These are phyloP conservation scores for Ascomycota sp. DNA, from an alignment of 2,329 filamentous ascomycete species.

Conservation along the genomic window DNA sequence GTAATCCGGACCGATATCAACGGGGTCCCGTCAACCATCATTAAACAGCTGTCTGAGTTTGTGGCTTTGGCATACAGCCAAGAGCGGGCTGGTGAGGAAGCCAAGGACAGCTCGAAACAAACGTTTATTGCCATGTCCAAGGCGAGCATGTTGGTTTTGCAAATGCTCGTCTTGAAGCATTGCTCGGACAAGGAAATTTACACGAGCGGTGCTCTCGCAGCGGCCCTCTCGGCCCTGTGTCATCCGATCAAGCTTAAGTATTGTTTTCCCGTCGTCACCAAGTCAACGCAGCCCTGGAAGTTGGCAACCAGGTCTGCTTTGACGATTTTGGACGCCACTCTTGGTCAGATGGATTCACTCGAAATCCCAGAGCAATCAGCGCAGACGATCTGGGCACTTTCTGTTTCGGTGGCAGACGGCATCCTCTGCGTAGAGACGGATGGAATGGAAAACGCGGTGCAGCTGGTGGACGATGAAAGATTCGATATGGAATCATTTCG, in stretches of 20 bases:
- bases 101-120: constrained; percentile 25
- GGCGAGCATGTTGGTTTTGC: constrained; percentile 51
- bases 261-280: constrained; percentile 50
- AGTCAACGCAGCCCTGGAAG: constrained; percentile 55
- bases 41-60: constrained; percentile 50
- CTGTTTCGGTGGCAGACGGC: constrained; percentile 45
- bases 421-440: constrained; percentile 45
- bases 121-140: constrained; percentile 86
- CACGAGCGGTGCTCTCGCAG: constrained; percentile 41
- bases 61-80: constrained; percentile 45
- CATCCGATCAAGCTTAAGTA: constrained; percentile 66
- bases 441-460: constrained; percentile 20
- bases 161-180: constrained; percentile 37
- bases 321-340: constrained; percentile 42
- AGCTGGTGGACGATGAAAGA: constrained; percentile 46
- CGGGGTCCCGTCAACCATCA: constrained; percentile 46
- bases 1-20: constrained; percentile 45
- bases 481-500: constrained; percentile 66
- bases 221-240: constrained; percentile 45
- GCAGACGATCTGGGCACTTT: constrained; percentile 47
- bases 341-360: constrained; percentile 36
- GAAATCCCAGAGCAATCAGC: constrained; percentile 23
- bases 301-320: constrained; percentile 55
- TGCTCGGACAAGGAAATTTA: constrained; percentile 48
- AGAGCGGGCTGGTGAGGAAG: constrained; percentile 13